A percentile compares a stretch with the other conserved stretches of the same genome.
Conservation (phyloP, 805 yeast genomes). For the Starmerella bombicola region DNA sequence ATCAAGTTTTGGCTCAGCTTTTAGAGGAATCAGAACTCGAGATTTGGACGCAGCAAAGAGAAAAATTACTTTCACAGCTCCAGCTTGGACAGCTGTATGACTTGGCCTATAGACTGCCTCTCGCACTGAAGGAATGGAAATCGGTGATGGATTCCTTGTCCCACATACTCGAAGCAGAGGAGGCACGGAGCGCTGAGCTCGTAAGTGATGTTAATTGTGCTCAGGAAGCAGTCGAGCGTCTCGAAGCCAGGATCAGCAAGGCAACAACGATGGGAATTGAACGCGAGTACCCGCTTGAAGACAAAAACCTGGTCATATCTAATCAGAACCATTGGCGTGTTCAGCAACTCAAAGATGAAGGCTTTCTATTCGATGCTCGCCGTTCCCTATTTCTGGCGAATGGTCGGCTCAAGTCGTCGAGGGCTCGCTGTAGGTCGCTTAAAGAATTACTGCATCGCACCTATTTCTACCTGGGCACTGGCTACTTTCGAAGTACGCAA, state of each 20-base stretch:
- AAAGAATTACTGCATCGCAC: constrained; percentile 47
- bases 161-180: constrained; percentile 1
- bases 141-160: constrained; percentile 19
- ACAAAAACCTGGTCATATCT: background rate
- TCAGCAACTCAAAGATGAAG: constrained; percentile 1
- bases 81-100: constrained; percentile 65
- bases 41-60: constrained; percentile 10
- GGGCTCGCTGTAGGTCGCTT: constrained; percentile 7
- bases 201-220: background rate
- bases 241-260: constrained; percentile 1
- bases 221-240: constrained; percentile 1
- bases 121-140: constrained; percentile 40
- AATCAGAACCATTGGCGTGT: background rate
- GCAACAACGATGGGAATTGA: background rate
- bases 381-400: constrained; percentile 7
- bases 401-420: constrained; percentile 14
- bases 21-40: constrained; percentile 42
- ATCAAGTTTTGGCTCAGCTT: constrained; percentile 57
- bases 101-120: constrained; percentile 37
- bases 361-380: constrained; percentile 6
- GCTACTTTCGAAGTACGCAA: constrained; percentile 28
- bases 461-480: constrained; percentile 46
- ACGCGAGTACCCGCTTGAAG: background rate
- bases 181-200: constrained; percentile 5
- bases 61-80: constrained; percentile 30